These are phyloP conservation scores for Phaeotremella fagi DNA, from an alignment of 768 basidiomycete species.

Conservation along the genomic window DNA sequence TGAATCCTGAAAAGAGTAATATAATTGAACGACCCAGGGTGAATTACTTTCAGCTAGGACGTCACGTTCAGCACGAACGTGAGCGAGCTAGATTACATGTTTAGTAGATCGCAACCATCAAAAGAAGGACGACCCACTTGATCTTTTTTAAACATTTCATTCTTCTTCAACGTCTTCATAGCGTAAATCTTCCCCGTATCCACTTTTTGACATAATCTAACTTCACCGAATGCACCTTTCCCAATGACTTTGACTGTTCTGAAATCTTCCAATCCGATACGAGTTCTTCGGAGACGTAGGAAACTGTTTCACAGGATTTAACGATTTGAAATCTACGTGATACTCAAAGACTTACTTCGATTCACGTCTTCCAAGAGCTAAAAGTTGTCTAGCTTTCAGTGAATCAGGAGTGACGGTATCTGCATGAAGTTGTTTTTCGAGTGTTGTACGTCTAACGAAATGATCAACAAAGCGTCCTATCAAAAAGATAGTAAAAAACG, in stretches of 20 bases:
- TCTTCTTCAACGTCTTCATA: constrained; percentile 96
- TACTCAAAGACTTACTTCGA: constrained; percentile 35
- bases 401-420: constrained; percentile 42
- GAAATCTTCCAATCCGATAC: constrained; percentile 86
- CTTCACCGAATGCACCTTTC: constrained; percentile 98
- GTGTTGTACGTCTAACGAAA: constrained; percentile 33
- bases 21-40: constrained; percentile 93
- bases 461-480: background rate
- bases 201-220: constrained; percentile 89
- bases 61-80: constrained; percentile 95
- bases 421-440: constrained; percentile 40
- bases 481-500: constrained; percentile 7
- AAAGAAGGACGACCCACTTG: constrained; percentile 58
- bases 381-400: constrained; percentile 39
- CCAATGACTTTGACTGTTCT: constrained; percentile 97
- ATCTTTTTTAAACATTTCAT: constrained; percentile 98
- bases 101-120: background rate
- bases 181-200: constrained; percentile 99
- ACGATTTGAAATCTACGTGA: constrained; percentile 1
- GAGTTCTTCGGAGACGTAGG: constrained; percentile 79
- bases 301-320: constrained; percentile 53
- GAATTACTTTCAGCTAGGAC: constrained; percentile 94
- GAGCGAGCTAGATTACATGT: constrained; percentile 65
- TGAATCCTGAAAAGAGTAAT: constrained; percentile 96
- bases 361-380: constrained; percentile 43